Evolutionary conservation across 345 rosid genomes (phyloP).

Genomic region (Brassica nigra): DNA sequence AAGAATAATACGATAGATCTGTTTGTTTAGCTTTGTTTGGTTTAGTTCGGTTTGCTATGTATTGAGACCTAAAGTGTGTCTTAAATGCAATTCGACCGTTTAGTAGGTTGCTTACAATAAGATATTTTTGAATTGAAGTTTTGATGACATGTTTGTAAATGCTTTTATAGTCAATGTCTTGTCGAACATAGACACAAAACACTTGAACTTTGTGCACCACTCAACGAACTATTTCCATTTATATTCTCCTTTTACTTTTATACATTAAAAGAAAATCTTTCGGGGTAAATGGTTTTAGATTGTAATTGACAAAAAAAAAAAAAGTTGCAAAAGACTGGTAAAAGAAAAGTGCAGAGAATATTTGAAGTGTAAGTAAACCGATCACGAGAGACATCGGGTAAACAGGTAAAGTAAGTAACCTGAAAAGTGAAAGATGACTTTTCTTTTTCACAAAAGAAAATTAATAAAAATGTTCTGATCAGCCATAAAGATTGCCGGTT

Average conservation of each 20-base stretch:
- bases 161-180: background rate
- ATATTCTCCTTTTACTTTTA: background rate
- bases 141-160: background rate
- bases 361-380: constrained; percentile 35
- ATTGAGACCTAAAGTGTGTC: background rate
- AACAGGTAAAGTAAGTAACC: constrained; percentile 31
- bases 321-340: constrained; percentile 30
- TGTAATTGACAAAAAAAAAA: background rate
- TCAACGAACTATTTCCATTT: constrained; percentile 1
- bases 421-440: constrained; percentile 11
- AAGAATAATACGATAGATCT: background rate
- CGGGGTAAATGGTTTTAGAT: background rate
- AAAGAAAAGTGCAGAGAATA: constrained; percentile 40
- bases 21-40: background rate
- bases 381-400: constrained; percentile 32
- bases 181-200: background rate
- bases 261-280: background rate
- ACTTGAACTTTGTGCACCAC: constrained; percentile 1
- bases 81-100: background rate
- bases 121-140: background rate
- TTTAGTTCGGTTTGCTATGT: background rate
- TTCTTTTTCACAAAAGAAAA: background rate
- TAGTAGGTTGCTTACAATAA: background rate
- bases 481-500: constrained; percentile 24
- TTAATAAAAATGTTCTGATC: constrained; percentile 5